Evolutionary conservation across 129 eudicot genomes (phyloP), one percentile per base, ranked within the genome.

Genomic region (Flaveria bidentis): DNA sequence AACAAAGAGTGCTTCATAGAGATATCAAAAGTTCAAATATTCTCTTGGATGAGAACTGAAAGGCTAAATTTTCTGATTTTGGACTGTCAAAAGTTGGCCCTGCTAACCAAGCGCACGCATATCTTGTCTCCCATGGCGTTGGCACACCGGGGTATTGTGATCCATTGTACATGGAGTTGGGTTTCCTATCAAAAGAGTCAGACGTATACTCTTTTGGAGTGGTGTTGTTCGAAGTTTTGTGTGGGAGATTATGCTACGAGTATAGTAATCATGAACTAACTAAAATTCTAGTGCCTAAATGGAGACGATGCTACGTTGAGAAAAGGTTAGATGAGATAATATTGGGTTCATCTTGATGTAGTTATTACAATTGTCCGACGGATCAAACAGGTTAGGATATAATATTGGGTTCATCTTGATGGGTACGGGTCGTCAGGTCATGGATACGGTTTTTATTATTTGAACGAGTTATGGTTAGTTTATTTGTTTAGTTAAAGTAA

Each of bases 1-100:
- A 74, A 14, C 78, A 57, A 73, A 41, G 69, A 73, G 69, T 73
- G 23, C 3, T 73, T 61, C 68, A 73, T 73, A 16, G 77, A 42
- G 78, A 58, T 4, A 15, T 73, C 69, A 58, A 73, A 42, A 73
- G 78, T 8, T 36, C 44, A 42, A 73, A 73, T 5, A 75, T 63
- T 3, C 28, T 55, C 18, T 18, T 55, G 5, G 62, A 55, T 55
- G 0, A 56, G 14, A 56, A 20, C 9, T 56, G 28, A 14, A 55
- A 14, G 28, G 62, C 62, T 55, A 55, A 55, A 55, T 4, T 55
- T 18, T 7, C 62, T 18, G 62, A 55, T 55, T 55, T 55, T 55
- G 62, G 62, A 18, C 12, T 55, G 4, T 55, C 62, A 18, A 55
- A 55, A 9, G 28, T 55, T 2, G 62, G 62, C 62, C 28, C 25